Percentiles rank a stretch among this genome's conserved stretches.
phyloP scores from a whole-genome alignment of 2,329 filamentous ascomycete species.

The Sclerotinia minor region DNA sequence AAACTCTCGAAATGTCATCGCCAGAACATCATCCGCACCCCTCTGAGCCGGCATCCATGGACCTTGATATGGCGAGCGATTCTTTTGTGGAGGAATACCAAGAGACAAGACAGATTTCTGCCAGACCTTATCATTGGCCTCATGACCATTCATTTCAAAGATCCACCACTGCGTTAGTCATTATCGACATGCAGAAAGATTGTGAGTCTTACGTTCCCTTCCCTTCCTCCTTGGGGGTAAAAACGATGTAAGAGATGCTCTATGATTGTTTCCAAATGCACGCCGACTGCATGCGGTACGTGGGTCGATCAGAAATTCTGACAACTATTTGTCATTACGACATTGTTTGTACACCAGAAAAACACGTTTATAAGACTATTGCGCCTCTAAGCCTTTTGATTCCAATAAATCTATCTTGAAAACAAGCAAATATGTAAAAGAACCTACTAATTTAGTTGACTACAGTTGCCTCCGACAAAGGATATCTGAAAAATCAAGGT shows the following conservation, averaged over 20 bases:
- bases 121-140: constrained; percentile 46
- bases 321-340: background rate
- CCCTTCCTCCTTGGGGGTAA: background rate
- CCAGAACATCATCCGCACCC: background rate
- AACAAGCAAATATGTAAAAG: background rate
- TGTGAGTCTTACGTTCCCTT: constrained; percentile 40
- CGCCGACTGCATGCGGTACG: no score
- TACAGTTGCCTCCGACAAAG: constrained; percentile 18
- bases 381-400: background rate
- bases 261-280: background rate
- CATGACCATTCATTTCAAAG: constrained; percentile 45
- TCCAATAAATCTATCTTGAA: background rate
- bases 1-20: background rate
- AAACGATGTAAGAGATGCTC: background rate
- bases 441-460: background rate
- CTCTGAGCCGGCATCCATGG: background rate
- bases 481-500: constrained; percentile 51
- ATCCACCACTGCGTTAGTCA: constrained; percentile 50
- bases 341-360: background rate
- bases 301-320: background rate
- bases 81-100: constrained; percentile 21
- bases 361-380: background rate
- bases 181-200: constrained; percentile 59
- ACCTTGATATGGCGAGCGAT: no score
- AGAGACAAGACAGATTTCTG: constrained; percentile 24